Evolutionary conservation across 148 eudicot species (phyloP).

Genomic region (Salicornia ramosissima): DNA sequence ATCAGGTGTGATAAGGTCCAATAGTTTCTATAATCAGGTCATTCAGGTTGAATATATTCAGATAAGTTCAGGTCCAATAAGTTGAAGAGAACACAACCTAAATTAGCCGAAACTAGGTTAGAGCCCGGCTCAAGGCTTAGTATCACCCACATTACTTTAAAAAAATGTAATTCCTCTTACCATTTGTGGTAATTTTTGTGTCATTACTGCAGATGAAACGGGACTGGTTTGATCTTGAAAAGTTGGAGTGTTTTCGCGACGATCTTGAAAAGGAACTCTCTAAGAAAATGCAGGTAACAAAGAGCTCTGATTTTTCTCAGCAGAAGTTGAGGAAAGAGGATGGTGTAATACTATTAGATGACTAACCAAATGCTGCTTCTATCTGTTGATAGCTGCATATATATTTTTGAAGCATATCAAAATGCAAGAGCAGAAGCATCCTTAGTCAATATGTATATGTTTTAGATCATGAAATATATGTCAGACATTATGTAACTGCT

Average conservation of each 20-base stretch:
- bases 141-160: too few species aligned
- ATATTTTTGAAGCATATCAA: conserved; percentile 4
- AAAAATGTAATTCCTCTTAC: too few species aligned
- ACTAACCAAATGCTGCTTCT: conserved; percentile 4
- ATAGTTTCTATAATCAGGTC: too few species aligned
- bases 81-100: too few species aligned
- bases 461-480: too few species aligned
- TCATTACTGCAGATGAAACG: conserved; percentile 36
- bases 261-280: conserved; percentile 30
- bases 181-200: neutral
- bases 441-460: conserved; percentile 1
- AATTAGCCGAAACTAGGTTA: too few species aligned
- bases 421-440: conserved; percentile 1
- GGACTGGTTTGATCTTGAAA: conserved; percentile 46
- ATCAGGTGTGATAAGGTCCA: too few species aligned
- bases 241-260: conserved; percentile 35
- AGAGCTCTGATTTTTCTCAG: neutral
- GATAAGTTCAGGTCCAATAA: too few species aligned
- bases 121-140: too few species aligned
- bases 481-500: neutral
- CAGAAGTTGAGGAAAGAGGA: conserved; percentile 1
- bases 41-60: too few species aligned
- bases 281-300: neutral
- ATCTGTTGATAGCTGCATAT: neutral
- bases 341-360: conserved; percentile 9